Conservation (phyloP, 257 asterid genomes). For the Nicotiana otophora region DNA sequence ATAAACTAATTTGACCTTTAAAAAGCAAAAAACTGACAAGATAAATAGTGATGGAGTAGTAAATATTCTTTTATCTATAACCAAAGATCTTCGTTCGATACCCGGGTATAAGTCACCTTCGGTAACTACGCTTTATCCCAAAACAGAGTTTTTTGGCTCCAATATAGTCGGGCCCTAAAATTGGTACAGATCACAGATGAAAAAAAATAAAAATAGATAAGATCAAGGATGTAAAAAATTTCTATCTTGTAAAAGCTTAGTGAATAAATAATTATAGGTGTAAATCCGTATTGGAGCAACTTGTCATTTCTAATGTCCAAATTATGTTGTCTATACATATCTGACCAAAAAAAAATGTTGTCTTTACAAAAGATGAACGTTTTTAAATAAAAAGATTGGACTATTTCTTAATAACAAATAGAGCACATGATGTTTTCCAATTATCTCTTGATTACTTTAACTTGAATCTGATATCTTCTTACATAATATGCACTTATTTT, state of each 20-base stretch:
- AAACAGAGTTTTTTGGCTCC: no score
- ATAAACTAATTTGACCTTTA: no score
- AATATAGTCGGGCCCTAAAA: no score
- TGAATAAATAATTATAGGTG: neutral
- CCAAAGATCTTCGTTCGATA: no score
- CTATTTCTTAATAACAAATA: neutral
- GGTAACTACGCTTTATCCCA: accelerated
- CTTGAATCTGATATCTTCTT: neutral
- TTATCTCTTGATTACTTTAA: neutral
- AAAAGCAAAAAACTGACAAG: no score
- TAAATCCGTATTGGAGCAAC: neutral
- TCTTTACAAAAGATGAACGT: neutral
- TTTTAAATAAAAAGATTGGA: neutral
- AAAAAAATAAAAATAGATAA: no score
- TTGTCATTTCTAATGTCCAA: neutral
- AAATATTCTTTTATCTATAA: no score
- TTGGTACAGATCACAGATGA: accelerated
- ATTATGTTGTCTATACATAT: neutral
- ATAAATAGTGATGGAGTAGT: no score
- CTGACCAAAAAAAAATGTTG: no score
- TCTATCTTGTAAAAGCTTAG: no score
- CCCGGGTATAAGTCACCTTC: no score
- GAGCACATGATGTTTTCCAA: neutral
- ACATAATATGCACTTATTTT: neutral
- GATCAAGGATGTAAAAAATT: no score